These are phyloP conservation scores for Eutrema japonicum DNA, from an alignment of 345 rosid species.

Conservation along the genomic window DNA sequence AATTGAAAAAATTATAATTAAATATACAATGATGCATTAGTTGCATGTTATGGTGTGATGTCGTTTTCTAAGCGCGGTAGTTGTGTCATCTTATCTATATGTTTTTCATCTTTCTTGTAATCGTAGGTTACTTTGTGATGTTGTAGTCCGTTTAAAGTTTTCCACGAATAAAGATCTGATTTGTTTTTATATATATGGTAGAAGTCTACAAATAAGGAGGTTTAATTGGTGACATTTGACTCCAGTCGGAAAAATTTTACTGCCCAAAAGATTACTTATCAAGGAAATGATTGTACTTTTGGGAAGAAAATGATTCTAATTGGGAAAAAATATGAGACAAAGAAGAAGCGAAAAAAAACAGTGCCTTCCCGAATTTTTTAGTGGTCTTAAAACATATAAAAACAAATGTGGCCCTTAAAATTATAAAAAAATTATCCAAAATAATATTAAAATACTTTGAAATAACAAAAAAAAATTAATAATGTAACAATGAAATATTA, in stretches of 20 bases:
- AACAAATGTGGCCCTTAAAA: too few species aligned
- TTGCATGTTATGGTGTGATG: conserved; percentile 31
- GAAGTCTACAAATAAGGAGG: background rate
- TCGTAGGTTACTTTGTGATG: conserved; percentile 1
- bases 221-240: background rate
- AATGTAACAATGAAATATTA: too few species aligned
- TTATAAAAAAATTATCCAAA: too few species aligned
- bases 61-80: conserved; percentile 35
- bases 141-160: background rate
- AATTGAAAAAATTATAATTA: background rate
- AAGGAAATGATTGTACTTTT: background rate
- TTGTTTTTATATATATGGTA: background rate
- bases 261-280: background rate
- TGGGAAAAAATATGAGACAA: background rate
- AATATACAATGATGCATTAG: conserved; percentile 11
- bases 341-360: background rate
- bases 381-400: too few species aligned
- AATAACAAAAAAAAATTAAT: too few species aligned
- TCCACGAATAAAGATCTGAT: background rate
- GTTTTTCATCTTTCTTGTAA: conserved; percentile 6
- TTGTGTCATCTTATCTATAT: conserved; percentile 30
- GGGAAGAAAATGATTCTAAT: background rate
- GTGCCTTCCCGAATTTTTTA: too few species aligned
- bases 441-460: too few species aligned
- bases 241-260: background rate